Percentiles rank a stretch among this genome's conserved stretches.
Evolutionary conservation across 495 filamentous ascomycete species (phyloP).

Genomic region (Cercophora samala): DNA sequence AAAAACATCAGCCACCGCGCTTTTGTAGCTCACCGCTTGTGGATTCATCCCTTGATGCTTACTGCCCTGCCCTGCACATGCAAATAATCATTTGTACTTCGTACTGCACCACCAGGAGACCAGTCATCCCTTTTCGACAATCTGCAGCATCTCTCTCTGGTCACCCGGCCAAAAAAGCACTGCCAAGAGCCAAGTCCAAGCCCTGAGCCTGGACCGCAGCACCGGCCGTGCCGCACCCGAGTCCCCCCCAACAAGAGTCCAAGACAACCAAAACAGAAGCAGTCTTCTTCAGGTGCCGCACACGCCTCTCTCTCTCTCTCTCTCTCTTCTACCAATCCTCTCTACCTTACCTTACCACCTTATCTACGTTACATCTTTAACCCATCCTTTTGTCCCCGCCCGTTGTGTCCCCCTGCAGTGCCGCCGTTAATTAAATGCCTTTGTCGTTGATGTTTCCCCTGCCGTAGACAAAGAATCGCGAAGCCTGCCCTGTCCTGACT

Average conservation of each 20-base stretch:
- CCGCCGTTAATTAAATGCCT: background rate
- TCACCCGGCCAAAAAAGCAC: background rate
- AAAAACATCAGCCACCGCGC: background rate
- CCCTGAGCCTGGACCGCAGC: conserved; percentile 5
- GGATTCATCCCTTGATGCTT: background rate
- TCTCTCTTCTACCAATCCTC: background rate
- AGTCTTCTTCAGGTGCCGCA: conserved; percentile 12
- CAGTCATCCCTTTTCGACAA: background rate
- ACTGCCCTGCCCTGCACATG: too few relatives aligned
- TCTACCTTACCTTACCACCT: background rate
- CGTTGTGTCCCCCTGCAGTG: background rate
- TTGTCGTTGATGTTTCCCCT: conserved; percentile 3
- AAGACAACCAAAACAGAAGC: conserved; percentile 15
- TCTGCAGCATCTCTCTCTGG: background rate
- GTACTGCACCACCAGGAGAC: too few relatives aligned
- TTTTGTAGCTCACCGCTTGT: background rate
- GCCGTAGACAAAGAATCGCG: background rate
- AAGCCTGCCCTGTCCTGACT: background rate
- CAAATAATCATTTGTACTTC: too few relatives aligned
- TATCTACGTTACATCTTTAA: background rate
- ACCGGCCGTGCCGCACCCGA: conserved; percentile 1
- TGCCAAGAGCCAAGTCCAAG: conserved; percentile 3
- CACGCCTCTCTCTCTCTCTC: conserved; percentile 8
- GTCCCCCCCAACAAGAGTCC: conserved; percentile 5
- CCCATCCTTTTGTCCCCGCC: background rate